A percentile compares a stretch with the other conserved stretches of the same genome.
Conservation (phyloP, 2,329 filamentous ascomycete species). For the Ilyonectria destructans region DNA sequence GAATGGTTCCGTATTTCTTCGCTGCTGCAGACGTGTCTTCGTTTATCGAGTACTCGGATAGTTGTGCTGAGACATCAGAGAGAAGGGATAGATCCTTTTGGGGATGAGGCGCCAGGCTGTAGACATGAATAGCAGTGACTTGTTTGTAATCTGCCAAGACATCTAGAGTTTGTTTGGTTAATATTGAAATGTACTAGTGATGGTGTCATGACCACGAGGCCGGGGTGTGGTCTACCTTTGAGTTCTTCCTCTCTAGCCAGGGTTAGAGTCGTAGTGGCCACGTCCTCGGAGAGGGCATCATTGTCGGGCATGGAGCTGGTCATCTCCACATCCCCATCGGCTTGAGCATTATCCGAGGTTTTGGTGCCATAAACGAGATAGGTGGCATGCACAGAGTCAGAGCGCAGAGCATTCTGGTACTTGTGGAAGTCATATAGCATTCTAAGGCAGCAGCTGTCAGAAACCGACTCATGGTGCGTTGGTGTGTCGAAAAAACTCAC, state of each 20-base stretch:
- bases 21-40: slow-evolving; percentile 74
- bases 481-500: slow-evolving; percentile 64
- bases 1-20: slow-evolving; percentile 81
- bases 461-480: slow-evolving; percentile 20
- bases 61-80: slow-evolving; percentile 78
- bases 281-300: slow-evolving; percentile 63
- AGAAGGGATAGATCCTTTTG: slow-evolving; percentile 81
- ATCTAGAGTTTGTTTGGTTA: slow-evolving; percentile 63
- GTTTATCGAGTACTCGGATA: slow-evolving; percentile 68
- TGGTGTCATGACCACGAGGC: background rate
- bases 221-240: slow-evolving; percentile 64
- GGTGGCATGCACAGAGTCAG: slow-evolving; percentile 88
- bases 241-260: slow-evolving; percentile 83
- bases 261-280: slow-evolving; percentile 73
- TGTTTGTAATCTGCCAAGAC: slow-evolving; percentile 78
- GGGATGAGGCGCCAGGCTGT: slow-evolving; percentile 83
- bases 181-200: slow-evolving; percentile 4
- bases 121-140: slow-evolving; percentile 88
- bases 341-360: slow-evolving; percentile 56
- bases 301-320: slow-evolving; percentile 75
- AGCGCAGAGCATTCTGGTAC: slow-evolving; percentile 86
- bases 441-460: slow-evolving; percentile 61
- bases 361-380: slow-evolving; percentile 87
- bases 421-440: slow-evolving; percentile 93
- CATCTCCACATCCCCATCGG: slow-evolving; percentile 80